A percentile compares a stretch with the other conserved stretches of the same genome.
phyloP scores from a whole-genome alignment of 1,284 basidiomycete species.

The Trichosporon ovoides region DNA sequence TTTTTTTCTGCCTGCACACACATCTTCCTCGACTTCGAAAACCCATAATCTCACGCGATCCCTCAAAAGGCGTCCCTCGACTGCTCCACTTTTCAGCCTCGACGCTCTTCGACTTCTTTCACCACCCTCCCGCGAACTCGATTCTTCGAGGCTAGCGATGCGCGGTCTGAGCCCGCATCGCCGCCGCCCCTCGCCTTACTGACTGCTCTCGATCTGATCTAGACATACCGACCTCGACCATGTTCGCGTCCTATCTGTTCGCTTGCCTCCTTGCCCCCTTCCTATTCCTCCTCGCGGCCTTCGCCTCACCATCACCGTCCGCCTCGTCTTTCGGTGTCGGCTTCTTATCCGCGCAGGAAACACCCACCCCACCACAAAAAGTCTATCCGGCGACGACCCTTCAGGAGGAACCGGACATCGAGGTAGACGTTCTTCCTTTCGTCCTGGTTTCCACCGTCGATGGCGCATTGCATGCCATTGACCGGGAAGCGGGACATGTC shows the following conservation, averaged over 20 bases:
- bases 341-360: conserved; percentile 4
- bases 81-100: not conserved
- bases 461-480: conserved; percentile 47
- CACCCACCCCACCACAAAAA: not conserved
- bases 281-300: conserved; percentile 13
- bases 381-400: not conserved
- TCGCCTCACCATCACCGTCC: conserved; percentile 5
- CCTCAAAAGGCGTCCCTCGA: not conserved
- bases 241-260: conserved; percentile 15
- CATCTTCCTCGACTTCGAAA: not conserved
- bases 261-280: conserved; percentile 13
- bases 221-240: conserved; percentile 6
- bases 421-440: conserved; percentile 46
- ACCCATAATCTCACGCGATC: not conserved
- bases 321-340: conserved; percentile 15
- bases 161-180: conserved; percentile 17
- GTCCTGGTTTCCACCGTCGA: conserved; percentile 48
- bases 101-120: not conserved
- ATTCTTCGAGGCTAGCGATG: conserved; percentile 16
- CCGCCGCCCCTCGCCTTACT: conserved; percentile 7
- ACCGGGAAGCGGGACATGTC: conserved; percentile 40
- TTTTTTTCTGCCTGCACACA: not conserved
- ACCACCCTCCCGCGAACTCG: not conserved
- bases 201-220: not conserved
- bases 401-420: conserved; percentile 23